A percentile compares a stretch with the other conserved stretches of the same genome.
phyloP scores from a whole-genome alignment of 257 asterid species.

The Solanum corneliomulleri region DNA sequence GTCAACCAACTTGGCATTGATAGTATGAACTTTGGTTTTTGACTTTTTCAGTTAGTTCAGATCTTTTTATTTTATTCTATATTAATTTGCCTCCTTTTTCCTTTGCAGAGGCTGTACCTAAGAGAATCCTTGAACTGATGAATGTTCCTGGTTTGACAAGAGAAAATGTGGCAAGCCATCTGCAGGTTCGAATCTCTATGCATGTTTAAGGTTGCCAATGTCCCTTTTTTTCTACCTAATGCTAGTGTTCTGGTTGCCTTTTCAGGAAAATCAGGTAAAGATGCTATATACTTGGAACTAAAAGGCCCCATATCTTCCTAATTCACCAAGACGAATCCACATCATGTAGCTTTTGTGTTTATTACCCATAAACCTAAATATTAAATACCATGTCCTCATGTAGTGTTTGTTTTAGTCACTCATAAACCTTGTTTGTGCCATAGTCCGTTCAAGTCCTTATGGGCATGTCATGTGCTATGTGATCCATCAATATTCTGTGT shows the following conservation, averaged over 20 bases:
- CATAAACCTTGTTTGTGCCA: neutral
- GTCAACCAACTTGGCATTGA: conserved; percentile 87
- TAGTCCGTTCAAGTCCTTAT: neutral
- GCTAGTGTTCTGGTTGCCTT: neutral
- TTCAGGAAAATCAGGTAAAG: conserved; percentile 4
- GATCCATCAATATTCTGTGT: neutral
- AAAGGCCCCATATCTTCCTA: conserved; percentile 4
- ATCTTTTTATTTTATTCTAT: neutral
- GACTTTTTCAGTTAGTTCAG: neutral
- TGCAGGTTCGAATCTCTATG: conserved; percentile 44
- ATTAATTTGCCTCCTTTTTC: neutral
- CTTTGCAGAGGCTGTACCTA: conserved; percentile 80
- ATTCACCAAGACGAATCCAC: neutral
- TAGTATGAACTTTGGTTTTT: conserved; percentile 38
- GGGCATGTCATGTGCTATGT: neutral
- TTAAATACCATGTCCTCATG: neutral
- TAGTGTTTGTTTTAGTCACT: neutral
- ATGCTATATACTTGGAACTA: conserved; percentile 2
- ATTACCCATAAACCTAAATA: neutral
- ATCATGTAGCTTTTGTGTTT: neutral
- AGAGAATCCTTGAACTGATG: conserved; percentile 80
- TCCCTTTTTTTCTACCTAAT: neutral
- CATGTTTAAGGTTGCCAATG: neutral
- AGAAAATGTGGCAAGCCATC: conserved; percentile 89
- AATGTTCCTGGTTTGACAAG: conserved; percentile 80